Percentiles rank a stretch among this genome's conserved stretches.
These are phyloP conservation scores for Fragaria ananassa DNA, from an alignment of 306 rosid species.

Conservation along the genomic window DNA sequence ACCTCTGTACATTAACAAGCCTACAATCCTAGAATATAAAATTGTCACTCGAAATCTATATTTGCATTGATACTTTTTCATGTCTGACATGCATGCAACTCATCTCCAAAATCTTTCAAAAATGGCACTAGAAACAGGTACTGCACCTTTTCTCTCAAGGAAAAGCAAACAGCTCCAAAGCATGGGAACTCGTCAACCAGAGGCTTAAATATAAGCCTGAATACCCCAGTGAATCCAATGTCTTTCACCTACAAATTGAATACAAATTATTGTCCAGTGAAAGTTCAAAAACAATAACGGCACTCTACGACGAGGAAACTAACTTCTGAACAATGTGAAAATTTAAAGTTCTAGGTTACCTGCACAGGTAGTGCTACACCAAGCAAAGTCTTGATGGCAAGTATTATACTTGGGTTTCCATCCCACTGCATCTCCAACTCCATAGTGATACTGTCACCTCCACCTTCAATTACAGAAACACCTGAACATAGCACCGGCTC, in stretches of 20 bases:
- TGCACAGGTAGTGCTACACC: constrained; percentile 87
- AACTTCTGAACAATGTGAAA: neutral
- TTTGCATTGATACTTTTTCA: neutral
- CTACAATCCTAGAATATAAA: constrained; percentile 2
- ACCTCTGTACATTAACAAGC: neutral
- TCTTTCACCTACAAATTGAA: constrained; percentile 64
- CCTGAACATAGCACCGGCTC: constrained; percentile 48
- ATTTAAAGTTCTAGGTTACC: constrained; percentile 43
- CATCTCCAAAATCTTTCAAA: neutral
- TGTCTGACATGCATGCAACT: neutral
- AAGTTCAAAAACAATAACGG: neutral
- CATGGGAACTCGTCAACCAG: constrained; percentile 87
- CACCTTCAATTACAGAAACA: constrained; percentile 73
- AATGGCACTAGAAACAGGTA: constrained; percentile 3
- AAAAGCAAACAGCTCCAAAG: constrained; percentile 93
- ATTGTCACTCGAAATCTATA: neutral
- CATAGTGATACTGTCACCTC: constrained; percentile 65
- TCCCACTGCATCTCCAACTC: constrained; percentile 99
- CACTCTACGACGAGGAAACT: neutral
- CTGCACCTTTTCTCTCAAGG: constrained; percentile 80
- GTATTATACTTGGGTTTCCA: constrained; percentile 90
- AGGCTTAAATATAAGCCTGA: constrained; percentile 93
- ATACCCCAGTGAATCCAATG: constrained; percentile 93
- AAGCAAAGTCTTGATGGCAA: constrained; percentile 73
- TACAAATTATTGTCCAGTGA: neutral